Conservation (phyloP, 2,329 filamentous ascomycete species). For the Thielaviopsis populi region DNA sequence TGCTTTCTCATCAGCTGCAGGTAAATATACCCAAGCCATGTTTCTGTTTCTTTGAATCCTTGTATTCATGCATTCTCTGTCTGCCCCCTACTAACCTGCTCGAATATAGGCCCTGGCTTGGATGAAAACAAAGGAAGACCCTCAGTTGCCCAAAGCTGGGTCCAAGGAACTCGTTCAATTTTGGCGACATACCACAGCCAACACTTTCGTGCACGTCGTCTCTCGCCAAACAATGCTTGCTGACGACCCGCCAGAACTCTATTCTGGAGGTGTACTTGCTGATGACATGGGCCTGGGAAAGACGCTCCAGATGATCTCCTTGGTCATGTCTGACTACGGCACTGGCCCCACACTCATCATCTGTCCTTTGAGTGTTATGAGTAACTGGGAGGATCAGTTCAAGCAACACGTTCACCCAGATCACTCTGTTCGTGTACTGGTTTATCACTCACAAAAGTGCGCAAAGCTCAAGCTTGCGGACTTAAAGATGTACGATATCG, state of each 20-base stretch:
- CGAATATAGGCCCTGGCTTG: conserved; percentile 49
- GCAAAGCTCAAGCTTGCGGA: conserved; percentile 41
- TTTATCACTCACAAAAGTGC: conserved; percentile 50
- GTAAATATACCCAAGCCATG: conserved; percentile 22
- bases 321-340: conserved; percentile 46
- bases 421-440: conserved; percentile 49
- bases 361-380: conserved; percentile 73
- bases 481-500: conserved; percentile 53
- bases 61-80: background rate
- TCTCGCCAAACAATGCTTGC: background rate
- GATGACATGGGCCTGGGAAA: conserved; percentile 92
- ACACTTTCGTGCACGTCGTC: background rate
- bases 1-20: conserved; percentile 67
- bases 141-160: conserved; percentile 43
- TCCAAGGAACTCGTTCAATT: conserved; percentile 32
- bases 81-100: background rate
- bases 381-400: conserved; percentile 76
- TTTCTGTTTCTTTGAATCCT: background rate
- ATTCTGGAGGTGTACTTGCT: conserved; percentile 70
- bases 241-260: conserved; percentile 40
- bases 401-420: conserved; percentile 51
- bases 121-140: conserved; percentile 64
- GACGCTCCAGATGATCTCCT: conserved; percentile 70
- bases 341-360: conserved; percentile 60
- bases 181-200: conserved; percentile 1